These are phyloP conservation scores for Leersia perrieri DNA, from an alignment of 176 grass and related monocot genomes.

Conservation along the genomic window DNA sequence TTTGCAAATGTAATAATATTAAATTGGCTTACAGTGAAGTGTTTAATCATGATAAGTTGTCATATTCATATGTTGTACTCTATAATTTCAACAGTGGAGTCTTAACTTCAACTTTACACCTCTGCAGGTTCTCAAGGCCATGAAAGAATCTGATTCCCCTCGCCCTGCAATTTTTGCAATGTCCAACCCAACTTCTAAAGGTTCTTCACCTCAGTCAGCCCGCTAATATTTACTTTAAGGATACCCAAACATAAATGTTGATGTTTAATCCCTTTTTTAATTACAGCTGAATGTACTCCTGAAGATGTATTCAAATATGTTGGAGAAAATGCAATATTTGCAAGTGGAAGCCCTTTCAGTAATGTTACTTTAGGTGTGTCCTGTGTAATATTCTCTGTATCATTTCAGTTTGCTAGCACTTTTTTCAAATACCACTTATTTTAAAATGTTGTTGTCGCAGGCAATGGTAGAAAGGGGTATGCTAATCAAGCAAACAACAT, in stretches of 20 bases:
- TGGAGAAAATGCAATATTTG: conserved; percentile 89
- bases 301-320: conserved; percentile 89
- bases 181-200: conserved; percentile 95
- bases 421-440: conserved; percentile 5
- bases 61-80: neutral
- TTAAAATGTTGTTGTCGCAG: conserved; percentile 36
- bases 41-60: neutral
- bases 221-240: neutral
- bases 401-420: conserved; percentile 4
- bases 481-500: conserved; percentile 99
- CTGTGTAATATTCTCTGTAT: conserved; percentile 11
- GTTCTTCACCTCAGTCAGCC: conserved; percentile 27
- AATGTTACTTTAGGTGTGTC: conserved; percentile 77
- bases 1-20: conserved; percentile 1
- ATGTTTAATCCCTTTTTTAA: conserved; percentile 28
- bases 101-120: conserved; percentile 27
- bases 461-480: conserved; percentile 61
- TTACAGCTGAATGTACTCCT: conserved; percentile 88
- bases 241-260: conserved; percentile 23
- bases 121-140: conserved; percentile 85
- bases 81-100: conserved; percentile 19
- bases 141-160: conserved; percentile 87
- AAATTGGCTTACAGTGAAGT: neutral
- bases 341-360: conserved; percentile 90
- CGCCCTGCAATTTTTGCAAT: conserved; percentile 93